A percentile compares a stretch with the other conserved stretches of the same genome.
Evolutionary conservation across 2,329 filamentous ascomycete genomes (phyloP).

Genomic region (Monosporascus sp.): DNA sequence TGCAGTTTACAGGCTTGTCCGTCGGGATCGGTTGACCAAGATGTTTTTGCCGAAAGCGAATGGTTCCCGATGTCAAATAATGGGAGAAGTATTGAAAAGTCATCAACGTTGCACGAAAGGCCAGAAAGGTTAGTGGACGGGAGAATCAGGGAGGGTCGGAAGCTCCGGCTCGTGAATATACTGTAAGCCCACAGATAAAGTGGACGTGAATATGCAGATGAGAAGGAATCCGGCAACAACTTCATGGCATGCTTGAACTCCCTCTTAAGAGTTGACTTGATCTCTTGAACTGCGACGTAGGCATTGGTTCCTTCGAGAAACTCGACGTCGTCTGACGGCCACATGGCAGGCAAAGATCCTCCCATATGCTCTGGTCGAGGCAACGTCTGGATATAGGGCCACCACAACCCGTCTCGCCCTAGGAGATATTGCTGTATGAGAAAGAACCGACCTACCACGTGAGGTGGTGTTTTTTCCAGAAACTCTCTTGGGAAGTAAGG

Average conservation of each 20-base stretch:
- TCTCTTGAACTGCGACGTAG: slow-evolving; percentile 29
- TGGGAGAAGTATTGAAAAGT: slow-evolving; percentile 65
- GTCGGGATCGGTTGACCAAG: slow-evolving; percentile 50
- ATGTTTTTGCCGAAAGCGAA: slow-evolving; percentile 48
- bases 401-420: slow-evolving; percentile 58
- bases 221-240: slow-evolving; percentile 30
- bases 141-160: slow-evolving; percentile 55
- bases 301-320: slow-evolving; percentile 38
- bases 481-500: slow-evolving; percentile 45
- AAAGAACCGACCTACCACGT: slow-evolving; percentile 63
- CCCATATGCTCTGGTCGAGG: slow-evolving; percentile 53
- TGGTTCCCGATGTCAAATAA: slow-evolving; percentile 72
- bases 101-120: slow-evolving; percentile 42
- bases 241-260: slow-evolving; percentile 42
- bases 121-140: slow-evolving; percentile 29
- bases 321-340: slow-evolving; percentile 55
- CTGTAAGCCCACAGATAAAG: slow-evolving; percentile 62
- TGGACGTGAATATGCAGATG: slow-evolving; percentile 35
- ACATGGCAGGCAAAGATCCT: slow-evolving; percentile 58
- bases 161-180: slow-evolving; percentile 62
- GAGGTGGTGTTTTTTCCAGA: slow-evolving; percentile 44
- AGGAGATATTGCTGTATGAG: slow-evolving; percentile 63
- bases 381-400: slow-evolving; percentile 60
- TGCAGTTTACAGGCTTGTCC: slow-evolving; percentile 36
- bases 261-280: slow-evolving; percentile 38